A percentile compares a stretch with the other conserved stretches of the same genome.
Conservation (phyloP, 768 basidiomycete species). For the Serpula lacrymans region DNA sequence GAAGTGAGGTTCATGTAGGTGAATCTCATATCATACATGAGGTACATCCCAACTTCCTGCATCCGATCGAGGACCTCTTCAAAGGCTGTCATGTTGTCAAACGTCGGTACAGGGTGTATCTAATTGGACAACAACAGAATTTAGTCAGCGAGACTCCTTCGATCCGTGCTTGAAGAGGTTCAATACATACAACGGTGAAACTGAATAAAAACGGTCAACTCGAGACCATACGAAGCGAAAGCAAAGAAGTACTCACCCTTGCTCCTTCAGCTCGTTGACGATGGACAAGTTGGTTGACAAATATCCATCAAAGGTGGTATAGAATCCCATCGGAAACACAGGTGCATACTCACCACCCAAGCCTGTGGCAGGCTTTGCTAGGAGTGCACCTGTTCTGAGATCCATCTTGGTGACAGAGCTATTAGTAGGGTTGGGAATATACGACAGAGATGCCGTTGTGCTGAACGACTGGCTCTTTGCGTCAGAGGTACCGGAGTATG, state of each 20-base stretch:
- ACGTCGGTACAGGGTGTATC: constrained; percentile 73
- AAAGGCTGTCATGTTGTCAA: constrained; percentile 55
- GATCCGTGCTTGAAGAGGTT: neutral
- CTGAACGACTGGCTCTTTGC: constrained; percentile 41
- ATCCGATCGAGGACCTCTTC: constrained; percentile 62
- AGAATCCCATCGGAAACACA: constrained; percentile 45
- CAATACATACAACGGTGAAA: constrained; percentile 33
- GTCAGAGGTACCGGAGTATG: constrained; percentile 20
- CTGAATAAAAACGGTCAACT: constrained; percentile 5
- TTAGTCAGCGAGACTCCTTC: neutral
- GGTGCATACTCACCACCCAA: constrained; percentile 46
- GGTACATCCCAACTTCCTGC: constrained; percentile 65
- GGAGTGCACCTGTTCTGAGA: constrained; percentile 51
- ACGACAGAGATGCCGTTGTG: constrained; percentile 42
- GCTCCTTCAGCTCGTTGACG: constrained; percentile 29
- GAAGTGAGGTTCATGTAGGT: constrained; percentile 63
- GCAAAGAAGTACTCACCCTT: constrained; percentile 17
- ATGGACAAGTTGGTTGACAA: constrained; percentile 17
- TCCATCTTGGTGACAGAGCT: constrained; percentile 65
- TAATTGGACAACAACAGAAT: constrained; percentile 13
- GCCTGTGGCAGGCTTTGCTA: constrained; percentile 52
- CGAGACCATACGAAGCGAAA: neutral
- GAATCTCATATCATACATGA: constrained; percentile 84
- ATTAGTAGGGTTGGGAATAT: constrained; percentile 47
- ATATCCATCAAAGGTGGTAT: constrained; percentile 39